phyloP scores from a whole-genome alignment of 768 basidiomycete genomes.

The Astraeus odoratus region DNA sequence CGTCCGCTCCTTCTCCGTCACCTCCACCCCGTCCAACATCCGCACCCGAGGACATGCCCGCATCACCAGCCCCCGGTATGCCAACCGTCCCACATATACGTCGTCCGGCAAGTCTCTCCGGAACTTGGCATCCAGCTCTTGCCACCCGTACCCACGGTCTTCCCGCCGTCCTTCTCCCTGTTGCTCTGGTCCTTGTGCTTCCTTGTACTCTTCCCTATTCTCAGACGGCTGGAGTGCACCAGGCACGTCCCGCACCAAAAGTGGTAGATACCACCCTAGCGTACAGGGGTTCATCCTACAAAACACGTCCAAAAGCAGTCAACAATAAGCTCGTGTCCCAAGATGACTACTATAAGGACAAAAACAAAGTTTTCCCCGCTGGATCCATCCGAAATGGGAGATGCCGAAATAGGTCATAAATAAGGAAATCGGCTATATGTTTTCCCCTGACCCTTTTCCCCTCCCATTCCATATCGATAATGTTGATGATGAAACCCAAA shows the following conservation, averaged over 20 bases:
- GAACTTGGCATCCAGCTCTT: conserved; percentile 78
- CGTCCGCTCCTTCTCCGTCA: conserved; percentile 75
- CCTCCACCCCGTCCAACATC: conserved; percentile 80
- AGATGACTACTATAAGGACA: background rate
- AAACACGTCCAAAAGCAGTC: conserved; percentile 1
- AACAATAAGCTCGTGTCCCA: background rate
- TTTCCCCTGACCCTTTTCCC: background rate
- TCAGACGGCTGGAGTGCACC: conserved; percentile 63
- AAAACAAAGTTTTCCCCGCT: background rate
- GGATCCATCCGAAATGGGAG: conserved; percentile 2
- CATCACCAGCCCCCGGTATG: conserved; percentile 88
- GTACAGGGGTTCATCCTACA: conserved; percentile 93
- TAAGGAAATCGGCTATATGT: background rate
- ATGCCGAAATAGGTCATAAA: conserved; percentile 7
- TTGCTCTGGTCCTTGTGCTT: background rate
- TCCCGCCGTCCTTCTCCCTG: conserved; percentile 27
- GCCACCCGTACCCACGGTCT: conserved; percentile 43
- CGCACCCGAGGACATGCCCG: conserved; percentile 56
- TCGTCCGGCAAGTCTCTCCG: conserved; percentile 86
- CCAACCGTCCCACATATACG: conserved; percentile 78
- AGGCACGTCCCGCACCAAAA: conserved; percentile 64
- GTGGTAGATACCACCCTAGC: conserved; percentile 90
- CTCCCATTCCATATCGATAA: background rate
- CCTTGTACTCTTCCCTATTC: conserved; percentile 18
- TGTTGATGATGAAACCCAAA: background rate